Percentiles rank a stretch among this genome's conserved stretches.
Conservation (phyloP, 1,139 yeast genomes). For the Nakaseomyces kungkrabaensis region DNA sequence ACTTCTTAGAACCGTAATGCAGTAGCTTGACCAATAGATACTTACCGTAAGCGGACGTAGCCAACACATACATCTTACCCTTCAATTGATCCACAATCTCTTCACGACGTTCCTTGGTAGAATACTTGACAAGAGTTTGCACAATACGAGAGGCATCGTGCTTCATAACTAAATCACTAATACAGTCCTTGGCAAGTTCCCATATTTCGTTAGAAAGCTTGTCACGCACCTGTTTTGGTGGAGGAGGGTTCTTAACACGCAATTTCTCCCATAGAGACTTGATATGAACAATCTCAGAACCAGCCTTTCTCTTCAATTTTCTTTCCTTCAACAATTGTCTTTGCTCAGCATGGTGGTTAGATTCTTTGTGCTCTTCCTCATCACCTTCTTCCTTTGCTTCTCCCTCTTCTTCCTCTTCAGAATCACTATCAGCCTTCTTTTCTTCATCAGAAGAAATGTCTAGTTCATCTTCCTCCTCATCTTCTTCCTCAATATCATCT, state of each 20-base stretch:
- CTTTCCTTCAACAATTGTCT: slow-evolving; percentile 70
- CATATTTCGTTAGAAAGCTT: slow-evolving; percentile 77
- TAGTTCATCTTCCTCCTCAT: slow-evolving; percentile 27
- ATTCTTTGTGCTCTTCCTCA: slow-evolving; percentile 15
- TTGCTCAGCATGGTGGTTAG: slow-evolving; percentile 65
- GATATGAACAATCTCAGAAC: slow-evolving; percentile 74
- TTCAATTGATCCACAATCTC: slow-evolving; percentile 58
- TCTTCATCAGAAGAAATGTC: slow-evolving; percentile 26
- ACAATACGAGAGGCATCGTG: slow-evolving; percentile 97
- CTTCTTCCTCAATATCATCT: slow-evolving; percentile 26
- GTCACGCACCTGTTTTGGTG: slow-evolving; percentile 69
- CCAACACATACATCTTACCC: slow-evolving; percentile 71
- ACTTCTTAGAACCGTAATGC: slow-evolving; percentile 82
- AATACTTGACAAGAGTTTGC: slow-evolving; percentile 83
- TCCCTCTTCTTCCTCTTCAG: slow-evolving; percentile 23
- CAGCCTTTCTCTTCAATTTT: slow-evolving; percentile 77
- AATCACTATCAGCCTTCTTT: slow-evolving; percentile 16
- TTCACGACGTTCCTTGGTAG: slow-evolving; percentile 71
- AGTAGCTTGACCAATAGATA: slow-evolving; percentile 78
- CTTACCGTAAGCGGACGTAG: slow-evolving; percentile 90
- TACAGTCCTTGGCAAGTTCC: slow-evolving; percentile 66
- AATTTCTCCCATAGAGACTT: slow-evolving; percentile 86
- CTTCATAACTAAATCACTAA: slow-evolving; percentile 79
- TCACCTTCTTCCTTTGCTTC: slow-evolving; percentile 18
- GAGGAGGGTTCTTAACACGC: slow-evolving; percentile 75